Evolutionary conservation across 2,329 filamentous ascomycete species (phyloP), one percentile per base, ranked within the genome.

Genomic region (Pseudodiploospora longispora): DNA sequence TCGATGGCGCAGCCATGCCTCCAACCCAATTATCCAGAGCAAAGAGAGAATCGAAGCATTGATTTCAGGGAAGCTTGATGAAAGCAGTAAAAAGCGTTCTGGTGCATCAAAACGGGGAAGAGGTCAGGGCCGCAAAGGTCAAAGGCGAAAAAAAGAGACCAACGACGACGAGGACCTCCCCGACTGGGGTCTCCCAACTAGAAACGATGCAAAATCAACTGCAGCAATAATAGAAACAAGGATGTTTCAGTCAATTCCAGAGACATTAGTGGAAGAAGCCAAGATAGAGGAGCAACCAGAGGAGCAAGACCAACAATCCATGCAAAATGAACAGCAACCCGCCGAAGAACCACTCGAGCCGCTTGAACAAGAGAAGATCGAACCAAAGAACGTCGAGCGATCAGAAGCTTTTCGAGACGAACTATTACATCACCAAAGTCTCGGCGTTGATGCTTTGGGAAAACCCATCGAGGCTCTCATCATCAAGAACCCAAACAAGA

Each of bases 381-480:
- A n/a, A 4, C 30, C 32, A 4, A 32, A 12, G 12, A 12, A 34
- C 32, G 8, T 34, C 32, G 12, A 9, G 8, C 32, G 32, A 12
- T 6, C 9, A 5, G 6, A 31, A 10, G 27, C n/a, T 10, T 53
- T 60, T 10, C 50, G 47, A 6, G 52, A 64, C 43, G 47, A 47
- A 4, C 55, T 64, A 10, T 39, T 66, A 1, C 52, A 55, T 4
- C 55, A 61, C 27, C 50, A 57, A n/a, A 47, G 51, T 28, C 48
- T 69, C 5, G 58, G 57, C 1, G 52, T 63, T 10, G 50, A 54
- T 4, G 61, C 64, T 1, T 59, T 69, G 4, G 66, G 66, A 19
- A 45, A 55, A 30, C 58, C 57, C 3, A 67, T 68, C 9, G 61
- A 69, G 10, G 70, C 71, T 27, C 68, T 79, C 38, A 61, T 79